Conservation (phyloP, 306 rosid species). For the Cucurbita ficifolia region DNA sequence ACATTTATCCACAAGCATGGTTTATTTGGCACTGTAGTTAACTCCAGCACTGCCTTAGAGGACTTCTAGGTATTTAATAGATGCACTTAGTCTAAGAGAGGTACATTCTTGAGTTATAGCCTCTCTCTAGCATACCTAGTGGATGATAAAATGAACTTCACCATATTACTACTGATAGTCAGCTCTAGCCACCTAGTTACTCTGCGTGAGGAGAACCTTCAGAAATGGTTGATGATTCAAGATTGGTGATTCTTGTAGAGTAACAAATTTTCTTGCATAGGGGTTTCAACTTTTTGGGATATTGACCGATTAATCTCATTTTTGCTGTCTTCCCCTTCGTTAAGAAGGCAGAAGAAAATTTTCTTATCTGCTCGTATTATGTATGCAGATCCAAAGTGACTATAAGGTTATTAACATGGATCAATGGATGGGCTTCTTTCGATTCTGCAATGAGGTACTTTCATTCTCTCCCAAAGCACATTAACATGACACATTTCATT, state of each 20-base stretch:
- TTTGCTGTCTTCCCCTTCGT: not conserved
- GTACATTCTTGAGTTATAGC: not conserved
- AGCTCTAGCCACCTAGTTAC: not conserved
- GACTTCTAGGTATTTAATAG: not conserved
- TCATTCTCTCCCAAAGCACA: not conserved
- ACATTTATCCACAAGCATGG: not conserved
- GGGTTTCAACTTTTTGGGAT: not conserved
- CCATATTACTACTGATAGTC: not conserved
- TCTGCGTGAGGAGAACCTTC: not conserved
- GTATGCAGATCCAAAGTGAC: slow-evolving; percentile 68
- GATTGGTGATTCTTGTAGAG: not conserved
- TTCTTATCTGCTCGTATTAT: slow-evolving; percentile 14
- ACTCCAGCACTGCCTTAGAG: not conserved
- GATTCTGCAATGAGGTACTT: slow-evolving; percentile 90
- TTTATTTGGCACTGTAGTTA: not conserved
- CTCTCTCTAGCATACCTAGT: not conserved
- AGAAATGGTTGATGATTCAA: not conserved
- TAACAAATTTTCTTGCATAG: not conserved
- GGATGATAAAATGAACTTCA: not conserved
- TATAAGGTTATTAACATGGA: slow-evolving; percentile 96
- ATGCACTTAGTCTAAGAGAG: not conserved
- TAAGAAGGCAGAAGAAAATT: not conserved
- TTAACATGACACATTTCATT: not conserved
- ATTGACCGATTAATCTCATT: not conserved
- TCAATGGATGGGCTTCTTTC: slow-evolving; percentile 93